Conservation (phyloP, 805 yeast species). For the Yamadazyma kitorensis region DNA sequence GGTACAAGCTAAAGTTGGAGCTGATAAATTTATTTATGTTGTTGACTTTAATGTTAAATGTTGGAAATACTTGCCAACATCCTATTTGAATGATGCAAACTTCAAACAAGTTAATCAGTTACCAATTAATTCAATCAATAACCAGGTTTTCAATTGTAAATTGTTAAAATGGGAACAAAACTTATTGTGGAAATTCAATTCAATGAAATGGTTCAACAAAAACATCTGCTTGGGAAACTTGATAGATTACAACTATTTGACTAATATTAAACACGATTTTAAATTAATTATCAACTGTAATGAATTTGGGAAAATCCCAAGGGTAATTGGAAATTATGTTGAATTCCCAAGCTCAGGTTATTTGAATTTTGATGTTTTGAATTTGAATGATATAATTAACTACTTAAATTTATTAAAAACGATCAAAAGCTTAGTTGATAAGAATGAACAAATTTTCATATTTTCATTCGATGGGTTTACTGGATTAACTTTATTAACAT, state of each 20-base stretch:
- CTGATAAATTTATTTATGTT: conserved; percentile 16
- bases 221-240: conserved; percentile 31
- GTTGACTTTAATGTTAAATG: conserved; percentile 15
- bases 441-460: conserved; percentile 23
- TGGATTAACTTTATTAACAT: conserved; percentile 26
- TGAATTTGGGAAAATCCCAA: conserved; percentile 48
- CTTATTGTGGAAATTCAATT: conserved; percentile 30
- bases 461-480: conserved; percentile 40
- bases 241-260: conserved; percentile 24
- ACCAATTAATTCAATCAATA: conserved; percentile 17
- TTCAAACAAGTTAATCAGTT: conserved; percentile 9
- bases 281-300: conserved; percentile 54
- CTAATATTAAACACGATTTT: conserved; percentile 33
- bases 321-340: conserved; percentile 27
- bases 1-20: conserved; percentile 4
- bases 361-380: conserved; percentile 17
- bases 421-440: conserved; percentile 19
- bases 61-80: conserved; percentile 13
- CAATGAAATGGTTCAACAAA: conserved; percentile 24
- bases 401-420: conserved; percentile 29
- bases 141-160: conserved; percentile 16
- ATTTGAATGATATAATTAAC: conserved; percentile 23
- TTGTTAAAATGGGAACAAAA: conserved; percentile 32
- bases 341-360: conserved; percentile 35
- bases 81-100: conserved; percentile 11